Base-by-base conservation (phyloP, 495 filamentous ascomycete genomes). In the Pseudomonodictys pantanalensis region DNA sequence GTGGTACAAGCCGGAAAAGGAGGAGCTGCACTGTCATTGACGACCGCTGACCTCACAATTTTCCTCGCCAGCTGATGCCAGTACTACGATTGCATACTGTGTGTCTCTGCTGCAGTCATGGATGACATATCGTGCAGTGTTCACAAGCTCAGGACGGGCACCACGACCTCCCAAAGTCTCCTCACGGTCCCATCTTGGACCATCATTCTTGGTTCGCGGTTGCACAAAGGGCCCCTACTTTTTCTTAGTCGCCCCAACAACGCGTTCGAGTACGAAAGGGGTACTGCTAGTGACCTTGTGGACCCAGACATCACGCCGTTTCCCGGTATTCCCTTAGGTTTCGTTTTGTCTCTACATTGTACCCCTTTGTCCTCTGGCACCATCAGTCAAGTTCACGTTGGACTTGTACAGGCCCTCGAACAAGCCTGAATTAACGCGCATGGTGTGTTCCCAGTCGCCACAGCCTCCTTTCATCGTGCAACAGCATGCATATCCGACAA, bases 341-440 rank as follows among this genome's bases (percentile, higher is more conserved):
- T 32, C 46, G 39, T 6, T 17, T 46, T 32, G 17, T 51, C 32
- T 56, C 42, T 46, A 32, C n/a, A 52, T 59, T 45, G 52, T 28
- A 45, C 59, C 9, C 56, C n/a, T 39, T 49, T 7, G 39, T 17
- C 35, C 42, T 48, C 12, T 20, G 10, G 33, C 24, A 24, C 41
- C 11, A 46, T 50, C 50, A 54, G 20, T 61, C 58, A 32, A 46
- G 2, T 12, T 43, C 26, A 47, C 24, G 20, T 25, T 18, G 18
- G 2, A 2, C 48, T 33, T n/a, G 44, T 28, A 51, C 46, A 38
- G 12, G 32, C 52, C 18, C 58, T 49, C 25, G 49, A 43, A n/a
- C 9, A 17, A 11, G 57, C 49, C 60, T 60, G 43, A 22, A 22
- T 56, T 53, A 58, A 62, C 63, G 63, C 63, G 52, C 58, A 66